These are phyloP conservation scores for Chlorella sp. DNA, from an alignment of 139 green algal species.

Conservation along the genomic window DNA sequence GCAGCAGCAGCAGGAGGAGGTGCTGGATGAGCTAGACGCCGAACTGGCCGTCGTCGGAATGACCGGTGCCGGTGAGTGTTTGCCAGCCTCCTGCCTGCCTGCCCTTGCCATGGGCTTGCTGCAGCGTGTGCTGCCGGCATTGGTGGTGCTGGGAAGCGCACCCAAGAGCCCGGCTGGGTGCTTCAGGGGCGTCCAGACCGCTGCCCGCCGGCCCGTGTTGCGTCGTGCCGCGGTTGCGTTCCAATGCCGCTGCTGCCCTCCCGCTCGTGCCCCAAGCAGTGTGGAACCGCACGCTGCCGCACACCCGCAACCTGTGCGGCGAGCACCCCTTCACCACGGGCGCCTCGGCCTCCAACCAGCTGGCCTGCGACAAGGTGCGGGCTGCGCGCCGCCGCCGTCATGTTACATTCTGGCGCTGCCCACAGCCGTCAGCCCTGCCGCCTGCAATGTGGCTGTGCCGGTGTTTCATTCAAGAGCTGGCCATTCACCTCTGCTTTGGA, in stretches of 20 bases:
- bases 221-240: not conserved
- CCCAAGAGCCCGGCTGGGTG: no score
- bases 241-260: not conserved
- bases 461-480: no score
- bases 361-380: conserved; percentile 29
- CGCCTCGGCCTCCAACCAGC: not conserved
- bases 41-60: not conserved
- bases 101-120: no score
- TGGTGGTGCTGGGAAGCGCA: not conserved
- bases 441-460: no score
- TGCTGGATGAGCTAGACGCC: not conserved
- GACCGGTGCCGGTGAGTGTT: not conserved
- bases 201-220: not conserved
- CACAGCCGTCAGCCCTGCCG: no score
- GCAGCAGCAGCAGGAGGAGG: not conserved
- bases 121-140: not conserved
- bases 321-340: not conserved
- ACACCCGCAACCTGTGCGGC: conserved; percentile 28
- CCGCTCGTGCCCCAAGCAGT: conserved; percentile 8
- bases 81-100: no score
- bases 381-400: not conserved
- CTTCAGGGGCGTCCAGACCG: no score
- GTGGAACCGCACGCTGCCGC: conserved; percentile 40
- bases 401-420: not conserved
- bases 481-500: no score